Conservation (phyloP, 2,329 filamentous ascomycete species). For the Epichloe sp. region DNA sequence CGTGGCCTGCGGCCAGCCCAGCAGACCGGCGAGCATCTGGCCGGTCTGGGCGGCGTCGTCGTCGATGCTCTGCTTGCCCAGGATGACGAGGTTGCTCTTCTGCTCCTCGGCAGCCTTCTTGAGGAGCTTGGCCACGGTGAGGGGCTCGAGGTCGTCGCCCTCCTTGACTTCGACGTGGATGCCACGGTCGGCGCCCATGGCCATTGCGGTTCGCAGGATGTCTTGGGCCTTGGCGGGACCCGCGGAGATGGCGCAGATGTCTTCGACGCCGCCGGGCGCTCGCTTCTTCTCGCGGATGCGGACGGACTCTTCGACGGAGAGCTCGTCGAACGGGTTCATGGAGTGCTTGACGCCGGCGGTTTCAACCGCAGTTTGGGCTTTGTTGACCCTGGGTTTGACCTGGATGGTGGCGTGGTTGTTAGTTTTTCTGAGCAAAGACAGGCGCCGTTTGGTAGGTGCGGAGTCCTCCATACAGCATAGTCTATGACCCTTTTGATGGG, state of each 20-base stretch:
- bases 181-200: conserved; percentile 89
- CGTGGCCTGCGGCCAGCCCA: conserved; percentile 90
- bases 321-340: conserved; percentile 98
- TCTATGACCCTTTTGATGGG: conserved; percentile 78
- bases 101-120: conserved; percentile 68
- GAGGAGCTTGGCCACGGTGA: conserved; percentile 86
- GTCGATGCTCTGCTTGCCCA: conserved; percentile 98
- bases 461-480: conserved; percentile 51
- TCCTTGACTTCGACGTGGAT: conserved; percentile 78
- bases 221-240: conserved; percentile 82
- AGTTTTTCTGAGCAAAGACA: not conserved
- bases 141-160: conserved; percentile 67
- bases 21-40: conserved; percentile 87
- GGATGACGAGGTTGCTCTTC: conserved; percentile 78
- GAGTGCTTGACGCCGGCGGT: conserved; percentile 89
- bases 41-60: conserved; percentile 93
- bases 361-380: conserved; percentile 73
- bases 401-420: conserved; percentile 14
- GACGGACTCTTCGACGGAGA: conserved; percentile 92
- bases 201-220: conserved; percentile 89
- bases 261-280: conserved; percentile 63
- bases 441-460: not conserved
- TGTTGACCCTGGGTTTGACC: conserved; percentile 60
- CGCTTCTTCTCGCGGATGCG: conserved; percentile 80
- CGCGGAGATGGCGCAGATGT: conserved; percentile 82